phyloP scores from a whole-genome alignment of 768 basidiomycete genomes.

The Suillus ampliporus region DNA sequence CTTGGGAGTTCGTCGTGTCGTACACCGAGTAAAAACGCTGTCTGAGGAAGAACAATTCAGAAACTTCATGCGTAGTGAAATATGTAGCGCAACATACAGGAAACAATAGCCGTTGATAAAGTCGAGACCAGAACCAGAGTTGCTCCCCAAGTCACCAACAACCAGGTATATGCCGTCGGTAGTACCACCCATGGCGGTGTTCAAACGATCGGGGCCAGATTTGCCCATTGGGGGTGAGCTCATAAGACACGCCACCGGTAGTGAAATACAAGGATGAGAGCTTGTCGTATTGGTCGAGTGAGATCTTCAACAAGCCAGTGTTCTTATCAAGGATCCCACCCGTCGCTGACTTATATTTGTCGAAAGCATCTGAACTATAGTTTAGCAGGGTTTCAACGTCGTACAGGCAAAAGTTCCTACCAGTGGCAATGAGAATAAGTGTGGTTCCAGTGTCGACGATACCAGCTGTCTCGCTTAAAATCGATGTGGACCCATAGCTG shows the following conservation, averaged over 20 bases:
- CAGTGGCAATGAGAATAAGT: too few species aligned
- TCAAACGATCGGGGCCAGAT: conserved; percentile 41
- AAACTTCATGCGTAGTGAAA: background rate
- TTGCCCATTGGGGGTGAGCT: conserved; percentile 33
- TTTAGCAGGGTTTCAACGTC: background rate
- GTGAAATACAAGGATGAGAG: conserved; percentile 33
- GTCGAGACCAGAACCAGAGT: conserved; percentile 23
- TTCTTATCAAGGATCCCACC: conserved; percentile 29
- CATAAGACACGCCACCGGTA: conserved; percentile 27
- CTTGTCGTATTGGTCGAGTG: conserved; percentile 27
- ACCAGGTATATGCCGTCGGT: conserved; percentile 33
- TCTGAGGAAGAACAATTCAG: conserved; percentile 15
- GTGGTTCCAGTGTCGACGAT: too few species aligned
- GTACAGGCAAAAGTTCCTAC: conserved; percentile 26
- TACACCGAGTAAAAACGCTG: too few species aligned
- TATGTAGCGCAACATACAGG: conserved; percentile 48
- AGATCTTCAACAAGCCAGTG: conserved; percentile 37
- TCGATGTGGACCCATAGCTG: too few species aligned
- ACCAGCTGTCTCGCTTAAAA: too few species aligned
- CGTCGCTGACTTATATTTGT: conserved; percentile 27
- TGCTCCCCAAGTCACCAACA: conserved; percentile 23
- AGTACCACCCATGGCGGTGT: conserved; percentile 33
- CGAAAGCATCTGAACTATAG: conserved; percentile 27
- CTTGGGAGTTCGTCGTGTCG: too few species aligned
- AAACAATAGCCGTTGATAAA: conserved; percentile 28